Evolutionary conservation across 78 protist genomes (phyloP).

Genomic region (Dictyostelium intermedium): DNA sequence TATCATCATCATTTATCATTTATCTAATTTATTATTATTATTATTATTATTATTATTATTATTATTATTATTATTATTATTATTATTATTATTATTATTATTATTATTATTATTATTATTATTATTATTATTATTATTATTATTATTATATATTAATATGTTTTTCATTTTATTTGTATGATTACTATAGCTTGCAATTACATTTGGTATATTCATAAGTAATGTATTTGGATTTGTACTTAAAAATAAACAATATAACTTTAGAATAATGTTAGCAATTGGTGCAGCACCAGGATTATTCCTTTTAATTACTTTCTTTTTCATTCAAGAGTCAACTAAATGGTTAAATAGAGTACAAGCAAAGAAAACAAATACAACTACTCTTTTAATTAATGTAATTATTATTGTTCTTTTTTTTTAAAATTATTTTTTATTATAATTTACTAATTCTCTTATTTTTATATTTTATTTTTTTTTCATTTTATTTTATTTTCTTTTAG

Average conservation of each 20-base stretch:
- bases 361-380: not conserved
- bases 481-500: not conserved
- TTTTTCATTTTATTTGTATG: not conserved
- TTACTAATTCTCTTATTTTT: not conserved
- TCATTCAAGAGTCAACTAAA: conserved; percentile 39
- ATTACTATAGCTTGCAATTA: conserved; percentile 33
- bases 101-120: no score
- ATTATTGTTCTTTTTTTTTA: not conserved
- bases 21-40: no score
- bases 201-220: conserved; percentile 38
- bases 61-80: no score
- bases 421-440: not conserved
- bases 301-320: not conserved
- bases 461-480: not conserved
- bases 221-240: conserved; percentile 41
- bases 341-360: not conserved
- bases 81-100: no score
- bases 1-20: no score
- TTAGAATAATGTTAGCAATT: conserved; percentile 27
- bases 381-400: conserved; percentile 2
- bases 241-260: not conserved
- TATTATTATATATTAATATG: no score
- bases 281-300: conserved; percentile 47
- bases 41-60: no score
- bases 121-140: no score